Conservation (phyloP, 2,329 filamentous ascomycete species). For the Hypoxylon sp. region DNA sequence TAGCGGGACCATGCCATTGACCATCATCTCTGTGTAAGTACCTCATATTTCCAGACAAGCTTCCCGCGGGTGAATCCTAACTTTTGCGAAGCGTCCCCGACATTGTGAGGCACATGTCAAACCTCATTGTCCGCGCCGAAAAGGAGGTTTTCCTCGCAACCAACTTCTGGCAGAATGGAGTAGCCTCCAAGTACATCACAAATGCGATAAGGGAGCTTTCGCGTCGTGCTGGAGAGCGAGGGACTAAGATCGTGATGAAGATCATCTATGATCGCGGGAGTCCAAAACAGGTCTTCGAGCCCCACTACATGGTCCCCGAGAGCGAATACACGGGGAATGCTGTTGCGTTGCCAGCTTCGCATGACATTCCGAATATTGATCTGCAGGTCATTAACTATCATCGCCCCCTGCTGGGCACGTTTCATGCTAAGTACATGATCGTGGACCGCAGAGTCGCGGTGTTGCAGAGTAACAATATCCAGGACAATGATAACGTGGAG, state of each 20-base stretch:
- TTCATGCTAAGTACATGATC: constrained; percentile 83
- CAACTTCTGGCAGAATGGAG: constrained; percentile 80
- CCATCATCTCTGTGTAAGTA: constrained; percentile 71
- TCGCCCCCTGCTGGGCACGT: constrained; percentile 76
- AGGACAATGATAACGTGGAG: constrained; percentile 83
- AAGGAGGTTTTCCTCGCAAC: constrained; percentile 81
- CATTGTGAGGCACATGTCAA: constrained; percentile 79
- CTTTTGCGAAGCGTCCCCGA: constrained; percentile 67
- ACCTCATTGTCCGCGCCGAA: constrained; percentile 79
- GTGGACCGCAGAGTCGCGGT: constrained; percentile 79
- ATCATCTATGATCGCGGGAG: constrained; percentile 81
- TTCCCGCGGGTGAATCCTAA: not conserved
- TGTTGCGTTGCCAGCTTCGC: constrained; percentile 70
- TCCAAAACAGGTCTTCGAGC: constrained; percentile 73
- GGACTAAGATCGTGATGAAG: constrained; percentile 74
- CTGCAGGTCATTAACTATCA: constrained; percentile 82
- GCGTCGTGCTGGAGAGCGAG: constrained; percentile 69
- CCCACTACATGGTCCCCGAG: constrained; percentile 71
- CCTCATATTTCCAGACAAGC: constrained; percentile 1
- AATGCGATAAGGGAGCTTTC: constrained; percentile 79
- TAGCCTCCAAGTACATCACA: constrained; percentile 75
- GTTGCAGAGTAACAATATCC: constrained; percentile 83
- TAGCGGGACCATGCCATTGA: constrained; percentile 74
- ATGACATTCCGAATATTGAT: constrained; percentile 79
- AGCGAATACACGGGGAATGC: constrained; percentile 69